Base-by-base conservation (phyloP, 805 yeast genomes). In the Starmerella stigmatis region DNA sequence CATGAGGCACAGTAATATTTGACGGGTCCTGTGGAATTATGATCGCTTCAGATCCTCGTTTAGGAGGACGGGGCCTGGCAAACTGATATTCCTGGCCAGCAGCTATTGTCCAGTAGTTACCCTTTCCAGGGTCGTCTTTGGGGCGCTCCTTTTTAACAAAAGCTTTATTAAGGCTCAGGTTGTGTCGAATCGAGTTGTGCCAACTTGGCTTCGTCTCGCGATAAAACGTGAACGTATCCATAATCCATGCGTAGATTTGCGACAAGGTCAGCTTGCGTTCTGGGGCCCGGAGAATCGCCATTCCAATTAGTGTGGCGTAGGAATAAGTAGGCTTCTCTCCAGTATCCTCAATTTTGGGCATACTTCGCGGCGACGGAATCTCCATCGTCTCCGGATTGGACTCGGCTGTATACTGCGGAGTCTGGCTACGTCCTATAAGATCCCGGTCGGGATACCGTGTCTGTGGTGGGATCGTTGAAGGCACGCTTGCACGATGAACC, bases 101-200 rank as follows among this genome's bases (percentile, higher is more conserved):
- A 50, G 79, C 83, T 42, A 89, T 82, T 55, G 81, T 77, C 98
- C 98, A 89, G 63, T 81, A 89, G 65, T 88, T 95, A 26, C 92
- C 92, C 57, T 68, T 68, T 6, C 72, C 72, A 4, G 72, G 70
- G 34, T 65, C 70, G 33, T 56, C 59, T 54, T 82, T 81, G 11
- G 96, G 88, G 61, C 88, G 81, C 54, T 84, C 94, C 19, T 92
- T 80, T 64, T 89, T 89, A 40, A 81, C 72, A 60, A 89, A 89
- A 0, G 96, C 95, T 60, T 92, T 92, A 64, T 89, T 92, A 56
- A 89, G 71, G 11, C 96, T 86, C 25, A 89, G 68, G 55, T 92
- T 89, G 64, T 89, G 98, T 50, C 98, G 78, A 51, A 89, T 92
- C 27, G 96, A 88, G 65, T 89, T 89, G 64, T 89, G 96, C 98